These are phyloP conservation scores for Oligophagozyma castellii DNA, from an alignment of 1,139 yeast species.

Conservation along the genomic window DNA sequence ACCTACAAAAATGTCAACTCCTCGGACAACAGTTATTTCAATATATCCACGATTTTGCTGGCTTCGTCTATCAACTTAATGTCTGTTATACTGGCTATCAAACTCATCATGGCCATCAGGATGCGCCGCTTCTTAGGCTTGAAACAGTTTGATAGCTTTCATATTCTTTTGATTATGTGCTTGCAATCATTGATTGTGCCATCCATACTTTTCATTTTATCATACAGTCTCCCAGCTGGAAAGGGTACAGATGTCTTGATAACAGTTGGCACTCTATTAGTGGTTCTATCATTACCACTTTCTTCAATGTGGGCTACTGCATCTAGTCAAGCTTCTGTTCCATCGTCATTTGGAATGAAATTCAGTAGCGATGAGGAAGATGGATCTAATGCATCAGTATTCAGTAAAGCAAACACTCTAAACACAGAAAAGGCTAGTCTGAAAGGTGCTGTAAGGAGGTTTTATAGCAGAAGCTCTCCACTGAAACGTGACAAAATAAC, in stretches of 20 bases:
- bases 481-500: no score
- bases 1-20: constrained; percentile 16
- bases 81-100: constrained; percentile 44
- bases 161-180: constrained; percentile 65
- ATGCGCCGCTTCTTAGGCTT: constrained; percentile 66
- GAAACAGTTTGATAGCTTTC: constrained; percentile 69
- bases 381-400: no score
- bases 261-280: constrained; percentile 32
- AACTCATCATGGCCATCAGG: constrained; percentile 53
- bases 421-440: no score
- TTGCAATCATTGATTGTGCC: constrained; percentile 78
- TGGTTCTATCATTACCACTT: constrained; percentile 60
- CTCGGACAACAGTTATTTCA: constrained; percentile 26
- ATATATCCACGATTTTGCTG: constrained; percentile 47
- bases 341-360: no score
- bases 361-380: no score
- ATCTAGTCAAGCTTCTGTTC: no score
- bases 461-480: no score
- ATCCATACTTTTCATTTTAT: constrained; percentile 45
- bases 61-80: constrained; percentile 54
- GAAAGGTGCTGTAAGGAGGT: no score
- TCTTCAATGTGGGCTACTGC: constrained; percentile 79
- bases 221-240: constrained; percentile 27
- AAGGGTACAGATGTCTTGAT: constrained; percentile 24
- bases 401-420: no score